Conservation (phyloP, 768 basidiomycete species). For the Termitomyces sp. region DNA sequence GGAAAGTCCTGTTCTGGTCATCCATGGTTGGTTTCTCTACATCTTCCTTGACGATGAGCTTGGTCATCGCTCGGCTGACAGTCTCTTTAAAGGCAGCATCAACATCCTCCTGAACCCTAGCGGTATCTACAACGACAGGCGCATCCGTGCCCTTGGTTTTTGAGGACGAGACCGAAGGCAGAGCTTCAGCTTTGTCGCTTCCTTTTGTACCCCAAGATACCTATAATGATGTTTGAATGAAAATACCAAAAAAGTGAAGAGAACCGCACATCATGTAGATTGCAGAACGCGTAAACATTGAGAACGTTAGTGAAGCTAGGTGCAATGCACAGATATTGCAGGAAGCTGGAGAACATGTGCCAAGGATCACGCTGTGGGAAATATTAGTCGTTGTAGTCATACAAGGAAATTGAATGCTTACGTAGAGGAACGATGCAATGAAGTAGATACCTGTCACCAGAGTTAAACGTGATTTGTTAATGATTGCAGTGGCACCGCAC, state of each 20-base stretch:
- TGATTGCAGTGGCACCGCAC: conserved; percentile 31
- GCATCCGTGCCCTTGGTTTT: conserved; percentile 74
- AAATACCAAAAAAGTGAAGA: not conserved
- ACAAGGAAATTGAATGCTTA: conserved; percentile 34
- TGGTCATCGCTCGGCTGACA: conserved; percentile 81
- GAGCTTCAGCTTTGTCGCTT: conserved; percentile 88
- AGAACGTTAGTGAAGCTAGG: conserved; percentile 93
- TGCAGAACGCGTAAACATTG: conserved; percentile 97
- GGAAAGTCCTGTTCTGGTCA: conserved; percentile 90
- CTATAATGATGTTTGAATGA: conserved; percentile 27
- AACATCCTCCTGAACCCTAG: conserved; percentile 82
- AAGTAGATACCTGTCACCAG: conserved; percentile 68
- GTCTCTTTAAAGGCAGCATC: conserved; percentile 92
- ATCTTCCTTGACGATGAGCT: conserved; percentile 61
- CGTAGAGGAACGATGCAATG: conserved; percentile 80
- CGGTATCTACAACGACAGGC: conserved; percentile 82
- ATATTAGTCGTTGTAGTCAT: not conserved
- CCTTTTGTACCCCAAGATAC: conserved; percentile 96
- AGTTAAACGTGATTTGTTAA: not conserved
- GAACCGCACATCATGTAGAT: conserved; percentile 76
- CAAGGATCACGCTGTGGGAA: conserved; percentile 80
- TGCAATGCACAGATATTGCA: conserved; percentile 87
- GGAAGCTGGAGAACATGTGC: conserved; percentile 96
- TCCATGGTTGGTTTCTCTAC: conserved; percentile 82
- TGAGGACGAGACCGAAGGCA: conserved; percentile 86